Evolutionary conservation across 768 basidiomycete genomes (phyloP).

Genomic region (Mycena belliarum): DNA sequence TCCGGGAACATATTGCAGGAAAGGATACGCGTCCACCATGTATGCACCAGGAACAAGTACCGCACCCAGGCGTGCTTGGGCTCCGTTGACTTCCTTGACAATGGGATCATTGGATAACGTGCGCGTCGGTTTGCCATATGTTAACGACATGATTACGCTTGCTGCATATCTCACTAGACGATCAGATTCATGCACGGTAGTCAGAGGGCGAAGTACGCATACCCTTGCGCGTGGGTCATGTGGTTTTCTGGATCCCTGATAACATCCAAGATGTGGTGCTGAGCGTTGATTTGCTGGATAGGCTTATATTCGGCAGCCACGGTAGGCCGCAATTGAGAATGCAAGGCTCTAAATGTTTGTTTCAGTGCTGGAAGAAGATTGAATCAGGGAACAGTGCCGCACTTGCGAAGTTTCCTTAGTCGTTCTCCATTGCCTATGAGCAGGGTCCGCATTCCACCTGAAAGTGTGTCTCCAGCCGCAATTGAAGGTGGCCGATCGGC

Average conservation of each 20-base stretch:
- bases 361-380: not conserved
- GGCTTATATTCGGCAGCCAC: slow-evolving; percentile 49
- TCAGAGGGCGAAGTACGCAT: not conserved
- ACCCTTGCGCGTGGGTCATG: slow-evolving; percentile 56
- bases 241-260: slow-evolving; percentile 44
- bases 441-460: slow-evolving; percentile 58
- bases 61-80: slow-evolving; percentile 46
- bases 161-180: slow-evolving; percentile 43
- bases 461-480: slow-evolving; percentile 59
- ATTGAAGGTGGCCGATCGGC: slow-evolving; percentile 57
- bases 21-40: slow-evolving; percentile 49
- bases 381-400: slow-evolving; percentile 4
- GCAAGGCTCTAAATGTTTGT: slow-evolving; percentile 44
- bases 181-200: not conserved
- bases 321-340: slow-evolving; percentile 59
- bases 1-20: slow-evolving; percentile 56
- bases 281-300: slow-evolving; percentile 47
- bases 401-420: slow-evolving; percentile 62
- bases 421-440: slow-evolving; percentile 58
- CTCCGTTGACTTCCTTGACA: slow-evolving; percentile 46
- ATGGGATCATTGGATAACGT: slow-evolving; percentile 46
- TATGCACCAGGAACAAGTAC: slow-evolving; percentile 46
- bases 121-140: slow-evolving; percentile 46
- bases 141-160: slow-evolving; percentile 50
- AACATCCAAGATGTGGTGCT: slow-evolving; percentile 46